Evolutionary conservation across 2,329 filamentous ascomycete species (phyloP), one percentile per base, ranked within the genome.

Genomic region (Macrophomina tecta): DNA sequence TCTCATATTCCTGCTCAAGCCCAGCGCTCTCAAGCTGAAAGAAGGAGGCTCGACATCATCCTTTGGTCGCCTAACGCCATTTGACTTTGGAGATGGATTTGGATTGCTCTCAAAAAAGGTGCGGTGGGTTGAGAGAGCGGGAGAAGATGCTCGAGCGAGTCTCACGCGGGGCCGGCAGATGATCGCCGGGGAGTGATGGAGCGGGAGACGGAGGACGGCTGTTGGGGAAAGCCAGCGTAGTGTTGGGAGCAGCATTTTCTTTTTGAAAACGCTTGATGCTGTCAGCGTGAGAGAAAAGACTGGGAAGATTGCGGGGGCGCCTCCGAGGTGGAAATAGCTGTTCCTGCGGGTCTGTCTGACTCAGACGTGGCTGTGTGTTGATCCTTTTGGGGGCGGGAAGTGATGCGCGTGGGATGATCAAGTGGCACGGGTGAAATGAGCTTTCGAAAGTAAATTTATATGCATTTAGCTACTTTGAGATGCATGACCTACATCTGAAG

Each of bases 21-120:
- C 55, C 12, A 58, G 55, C 4, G 55, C 55, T 45, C 45, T 34
- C n/a, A 58, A 58, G 18, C 55, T 58, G 23, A 45, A 58, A 28
- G 55, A 14, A 5, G 55, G 55, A 11, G 16, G 38, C 8, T 58
- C 55, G 8, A 38, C 12, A 18, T 38, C 30, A 4, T 7, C 40
- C 36, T 36, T 42, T 32, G 36, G 16, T 30, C 12, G 23, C 23
- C 16, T 42, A 3, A 5, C 18, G 23, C 23, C 18, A 28, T 23
- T 42, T 28, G 18, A n/a, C n/a, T 45, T 28, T 8, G 38, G 16
- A 9, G 55, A 32, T n/a, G 55, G 32, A 8, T 28, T 23, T 14
- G 23, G 40, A 5, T n/a, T 32, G 14, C 11, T 45, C 6, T 42
- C 7, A n/a, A 42, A 38, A 3, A 58, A 30, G 5, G 18, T 11